Evolutionary conservation across 1,139 yeast species (phyloP), one percentile per base, ranked within the genome.

Genomic region (Diutina siamensis): DNA sequence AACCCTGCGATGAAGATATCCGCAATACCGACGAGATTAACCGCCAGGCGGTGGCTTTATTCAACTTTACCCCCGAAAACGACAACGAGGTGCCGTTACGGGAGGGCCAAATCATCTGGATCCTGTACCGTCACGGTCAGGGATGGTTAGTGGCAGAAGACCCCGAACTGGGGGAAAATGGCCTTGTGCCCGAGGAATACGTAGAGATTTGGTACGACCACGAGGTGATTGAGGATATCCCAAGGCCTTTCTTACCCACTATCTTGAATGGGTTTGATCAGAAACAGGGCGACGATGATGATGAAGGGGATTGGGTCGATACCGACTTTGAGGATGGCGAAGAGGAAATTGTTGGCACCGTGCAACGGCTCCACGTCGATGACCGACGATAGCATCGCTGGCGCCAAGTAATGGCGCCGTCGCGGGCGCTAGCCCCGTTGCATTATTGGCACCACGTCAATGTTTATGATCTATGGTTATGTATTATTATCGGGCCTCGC

Each of bases 131-230:
- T 51, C 96, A 92, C 60, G 97, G 97, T 19, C 97, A 92, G 60
- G 99, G 99, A 5, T 92, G 98, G 99, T 71, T 94, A 4, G 97
- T 92, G 45, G 97, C 97, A 0, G 86, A 82, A 54, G 89, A 85
- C 57, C 83, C 88, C 0, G 71, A 62, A 32, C 74, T 83, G 3
- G 89, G 88, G 1, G 84, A 81, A 53, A 85, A 94, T 27, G 99
- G 99, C 1, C 74, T 92, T 46, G 95, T 92, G 5, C 99, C 99
- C 1, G 96, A 89, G 57, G 96, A 86, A 55, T 92, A 88, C 56
- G 96, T 92, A 41, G 83, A 83, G 51, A 67, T 82, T 47, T 54
- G 71, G 41, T 54, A 55, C 38, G 57, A 58, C n/a, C 59, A 53
- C 5, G 58, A 53, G 27, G 51, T 48, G n/a, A 51, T 47, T 15